Percentiles rank a stretch among this genome's conserved stretches.
These are phyloP conservation scores for Fraxinus albicans DNA, from an alignment of 305 asterid genomes.

Conservation along the genomic window DNA sequence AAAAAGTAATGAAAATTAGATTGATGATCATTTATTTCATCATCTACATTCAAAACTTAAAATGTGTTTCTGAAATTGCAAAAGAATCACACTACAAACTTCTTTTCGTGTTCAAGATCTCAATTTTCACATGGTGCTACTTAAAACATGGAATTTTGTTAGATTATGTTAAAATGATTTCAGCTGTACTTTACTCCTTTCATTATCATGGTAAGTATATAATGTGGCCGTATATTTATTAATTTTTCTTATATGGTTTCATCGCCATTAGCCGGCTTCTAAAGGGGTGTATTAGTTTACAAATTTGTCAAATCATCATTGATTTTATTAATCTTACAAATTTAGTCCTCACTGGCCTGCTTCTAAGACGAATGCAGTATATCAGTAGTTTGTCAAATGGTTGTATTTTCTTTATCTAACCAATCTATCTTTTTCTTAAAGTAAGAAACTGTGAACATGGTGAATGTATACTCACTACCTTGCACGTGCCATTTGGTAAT, in stretches of 20 bases:
- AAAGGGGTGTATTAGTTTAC: background rate
- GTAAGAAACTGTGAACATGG: background rate
- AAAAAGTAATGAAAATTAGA: background rate
- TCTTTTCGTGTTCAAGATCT: background rate
- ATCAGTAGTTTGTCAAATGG: background rate
- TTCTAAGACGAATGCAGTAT: background rate
- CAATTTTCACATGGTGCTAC: background rate
- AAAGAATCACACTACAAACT: background rate
- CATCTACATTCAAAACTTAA: background rate
- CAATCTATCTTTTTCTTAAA: background rate
- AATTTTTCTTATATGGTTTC: background rate
- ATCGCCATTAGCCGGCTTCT: background rate
- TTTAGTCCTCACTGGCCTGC: background rate
- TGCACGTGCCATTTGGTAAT: background rate
- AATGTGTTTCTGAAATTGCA: background rate
- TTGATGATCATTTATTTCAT: background rate
- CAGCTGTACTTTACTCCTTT: background rate
- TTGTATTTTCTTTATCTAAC: background rate
- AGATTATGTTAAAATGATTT: background rate
- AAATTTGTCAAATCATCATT: background rate
- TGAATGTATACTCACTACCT: conserved; percentile 4
- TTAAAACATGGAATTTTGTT: background rate
- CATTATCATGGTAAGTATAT: background rate
- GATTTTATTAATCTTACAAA: background rate
- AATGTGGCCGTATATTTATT: no score